Evolutionary conservation across 2,329 filamentous ascomycete genomes (phyloP).

Genomic region (Botrytis aclada): DNA sequence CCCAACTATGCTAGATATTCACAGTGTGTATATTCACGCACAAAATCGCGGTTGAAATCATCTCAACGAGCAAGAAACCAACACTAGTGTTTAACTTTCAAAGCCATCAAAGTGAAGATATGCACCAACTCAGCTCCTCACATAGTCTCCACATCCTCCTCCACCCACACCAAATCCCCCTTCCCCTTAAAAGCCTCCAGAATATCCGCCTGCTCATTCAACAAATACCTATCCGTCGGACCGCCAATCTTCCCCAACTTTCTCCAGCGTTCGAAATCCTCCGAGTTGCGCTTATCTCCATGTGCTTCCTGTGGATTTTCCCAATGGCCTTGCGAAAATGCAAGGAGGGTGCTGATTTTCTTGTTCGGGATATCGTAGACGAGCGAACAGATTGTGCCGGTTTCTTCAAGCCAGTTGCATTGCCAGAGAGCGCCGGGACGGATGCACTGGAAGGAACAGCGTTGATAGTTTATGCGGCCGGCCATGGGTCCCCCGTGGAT

Average conservation of each 20-base stretch:
- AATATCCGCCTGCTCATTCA: slow-evolving; percentile 54
- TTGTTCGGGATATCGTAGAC: not conserved
- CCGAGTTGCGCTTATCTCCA: slow-evolving; percentile 53
- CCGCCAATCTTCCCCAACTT: slow-evolving; percentile 48
- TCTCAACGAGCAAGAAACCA: not conserved
- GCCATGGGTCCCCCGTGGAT: not conserved
- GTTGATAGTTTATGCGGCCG: not conserved
- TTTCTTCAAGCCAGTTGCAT: not conserved
- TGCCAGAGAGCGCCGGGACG: not conserved
- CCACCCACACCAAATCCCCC: slow-evolving; percentile 47
- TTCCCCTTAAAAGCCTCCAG: slow-evolving; percentile 49
- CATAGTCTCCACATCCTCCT: slow-evolving; percentile 34
- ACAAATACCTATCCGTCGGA: slow-evolving; percentile 49
- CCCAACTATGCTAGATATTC: too few relatives aligned
- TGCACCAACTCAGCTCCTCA: slow-evolving; percentile 4
- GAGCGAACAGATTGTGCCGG: not conserved
- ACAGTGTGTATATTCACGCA: not conserved
- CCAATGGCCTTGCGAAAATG: slow-evolving; percentile 55
- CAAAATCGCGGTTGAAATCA: not conserved
- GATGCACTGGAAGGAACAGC: not conserved
- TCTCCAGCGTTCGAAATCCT: slow-evolving; percentile 51
- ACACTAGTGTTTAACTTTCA: too few relatives aligned
- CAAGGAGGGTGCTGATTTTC: slow-evolving; percentile 47
- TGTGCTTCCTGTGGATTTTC: slow-evolving; percentile 48
- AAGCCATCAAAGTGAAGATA: not conserved